Base-by-base conservation (phyloP, 2,329 filamentous ascomycete genomes). In the Epichloe typhina region DNA sequence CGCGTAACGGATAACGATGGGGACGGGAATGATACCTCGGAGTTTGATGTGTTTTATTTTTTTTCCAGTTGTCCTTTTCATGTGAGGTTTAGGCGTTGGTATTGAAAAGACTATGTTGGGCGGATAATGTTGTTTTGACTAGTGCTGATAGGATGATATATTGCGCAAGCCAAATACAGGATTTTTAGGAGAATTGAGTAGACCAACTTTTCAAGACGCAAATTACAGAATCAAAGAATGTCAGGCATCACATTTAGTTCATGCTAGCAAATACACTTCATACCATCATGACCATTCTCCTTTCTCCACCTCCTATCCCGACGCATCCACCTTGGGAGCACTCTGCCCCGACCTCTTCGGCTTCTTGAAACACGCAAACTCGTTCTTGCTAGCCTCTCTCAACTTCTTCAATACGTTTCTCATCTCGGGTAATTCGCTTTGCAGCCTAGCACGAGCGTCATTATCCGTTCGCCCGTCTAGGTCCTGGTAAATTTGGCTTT, bases 401-500 rank as follows among this genome's bases (percentile, higher is more conserved):
- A 95, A 70, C 58, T 80, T 80, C 76, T 96, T 97, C 57, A 98
- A 71, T 44, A 91, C 83, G 47, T 78, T 83, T 55, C 91, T 80
- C 86, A 98, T 89, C 64, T 90, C 88, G 2, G 88, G 86, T 57
- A 98, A 69, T 70, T 97, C 91, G 50, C 79, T 82, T 70, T 97
- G 91, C 58, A 98, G 70, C 53, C 79, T 76, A 11, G 82, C 77
- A 47, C 93, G 77, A 3, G 90, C 89, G 53, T 88, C 84, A 59
- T 93, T 90, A 62, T 95, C 89, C 49, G 93, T 97, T 47, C 89
- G 82, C 53, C 81, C 78, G 64, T 98, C 93, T 15, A 98, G 72
- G 63, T 93, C 88, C 56, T 93, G 80, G 67, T 97, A 98, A 46
- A 98, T 91, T 64, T 90, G 82, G 58, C 85, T 85, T 70, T 97